Evolutionary conservation across 495 filamentous ascomycete genomes (phyloP), one percentile per base, ranked within the genome.

Genomic region (Hypoxylon trugodes): DNA sequence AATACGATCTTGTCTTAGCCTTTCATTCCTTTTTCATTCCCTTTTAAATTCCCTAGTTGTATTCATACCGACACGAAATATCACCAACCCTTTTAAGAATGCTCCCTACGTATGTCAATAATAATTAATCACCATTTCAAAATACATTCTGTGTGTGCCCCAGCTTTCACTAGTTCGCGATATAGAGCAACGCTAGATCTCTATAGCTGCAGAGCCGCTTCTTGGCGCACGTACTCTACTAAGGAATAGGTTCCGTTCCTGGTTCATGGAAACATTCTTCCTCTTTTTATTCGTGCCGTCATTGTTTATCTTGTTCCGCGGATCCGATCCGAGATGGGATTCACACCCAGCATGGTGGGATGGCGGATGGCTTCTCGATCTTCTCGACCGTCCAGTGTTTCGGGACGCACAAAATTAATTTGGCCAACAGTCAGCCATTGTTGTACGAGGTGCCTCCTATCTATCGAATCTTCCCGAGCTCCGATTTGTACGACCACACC

Each of bases 121-220:
- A n/a, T n/a, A n/a, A n/a, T n/a, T n/a, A n/a, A n/a, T n/a, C n/a
- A n/a, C n/a, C n/a, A 9, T 41, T 19, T 30, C 3, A 35, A 21
- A 10, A 48, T 15, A 42, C 15, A 16, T 30, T 40, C 51, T 26
- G 26, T 12, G 47, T 35, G 18, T 36, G 3, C 45, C 4, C 30
- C 46, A 42, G 33, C 24, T 26, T 24, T 40, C 35, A 35, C n/a
- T 59, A 19, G 25, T 30, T 32, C 30, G 19, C 48, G 49, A 59
- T 59, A 49, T 36, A 36, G 60, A 25, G 56, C 54, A 55, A 57
- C 57, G 22, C 63, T 66, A 61, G 43, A 66, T 66, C 56, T 61
- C 16, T 22, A 7, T 57, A 45, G 30, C 25, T 49, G 10, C 49
- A 32, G 57, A 66, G 63, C 63, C 63, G 56, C 57, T 10, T 40